A percentile compares a stretch with the other conserved stretches of the same genome.
Conservation (phyloP, 805 yeast species). For the Komagataella mondaviorum region DNA sequence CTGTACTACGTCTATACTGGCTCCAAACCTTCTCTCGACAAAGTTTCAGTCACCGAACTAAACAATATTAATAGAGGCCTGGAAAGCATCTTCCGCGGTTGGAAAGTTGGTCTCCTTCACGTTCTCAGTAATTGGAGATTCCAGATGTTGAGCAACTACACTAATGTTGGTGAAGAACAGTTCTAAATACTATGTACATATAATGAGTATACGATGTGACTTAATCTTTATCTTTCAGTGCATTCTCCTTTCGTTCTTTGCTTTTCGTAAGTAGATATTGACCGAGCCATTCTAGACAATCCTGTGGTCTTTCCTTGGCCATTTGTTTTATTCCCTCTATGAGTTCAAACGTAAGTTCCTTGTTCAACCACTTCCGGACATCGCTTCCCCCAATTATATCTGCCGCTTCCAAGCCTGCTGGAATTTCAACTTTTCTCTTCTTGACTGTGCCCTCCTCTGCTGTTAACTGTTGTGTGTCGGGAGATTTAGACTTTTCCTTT, state of each 20-base stretch:
- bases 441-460: not conserved
- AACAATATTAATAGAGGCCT: slow-evolving; percentile 25
- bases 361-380: slow-evolving; percentile 33
- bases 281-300: slow-evolving; percentile 25
- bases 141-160: slow-evolving; percentile 37
- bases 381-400: slow-evolving; percentile 43
- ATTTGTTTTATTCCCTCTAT: slow-evolving; percentile 27
- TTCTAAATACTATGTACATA: slow-evolving; percentile 8
- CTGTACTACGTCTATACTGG: slow-evolving; percentile 33
- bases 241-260: slow-evolving; percentile 2
- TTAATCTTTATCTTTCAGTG: not conserved
- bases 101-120: slow-evolving; percentile 79
- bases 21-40: slow-evolving; percentile 14
- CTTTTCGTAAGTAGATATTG: slow-evolving; percentile 19
- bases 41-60: slow-evolving; percentile 6
- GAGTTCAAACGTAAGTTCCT: slow-evolving; percentile 29
- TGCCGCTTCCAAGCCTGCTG: slow-evolving; percentile 3
- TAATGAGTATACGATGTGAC: not conserved
- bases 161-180: slow-evolving; percentile 30
- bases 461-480: not conserved
- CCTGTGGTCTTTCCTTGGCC: slow-evolving; percentile 20
- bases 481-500: not conserved
- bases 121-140: slow-evolving; percentile 78
- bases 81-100: slow-evolving; percentile 66
- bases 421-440: slow-evolving; percentile 1